A percentile compares a stretch with the other conserved stretches of the same genome.
These are phyloP conservation scores for Solanum appendiculatum DNA, from an alignment of 257 asterid genomes.

Conservation along the genomic window DNA sequence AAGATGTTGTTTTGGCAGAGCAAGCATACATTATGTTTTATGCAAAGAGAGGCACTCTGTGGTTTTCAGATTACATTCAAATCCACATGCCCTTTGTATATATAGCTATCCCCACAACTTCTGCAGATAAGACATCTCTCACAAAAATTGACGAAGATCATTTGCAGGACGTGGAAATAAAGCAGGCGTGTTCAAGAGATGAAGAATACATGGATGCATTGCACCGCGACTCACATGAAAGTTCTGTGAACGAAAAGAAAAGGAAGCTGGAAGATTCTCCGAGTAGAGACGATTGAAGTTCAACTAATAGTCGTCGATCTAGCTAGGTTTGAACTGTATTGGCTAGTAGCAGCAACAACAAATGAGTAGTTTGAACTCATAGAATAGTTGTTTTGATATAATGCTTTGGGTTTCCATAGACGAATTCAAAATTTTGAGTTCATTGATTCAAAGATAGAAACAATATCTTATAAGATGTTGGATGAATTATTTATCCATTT, in stretches of 20 bases:
- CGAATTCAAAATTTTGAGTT: background rate
- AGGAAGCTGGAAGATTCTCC: constrained; percentile 14
- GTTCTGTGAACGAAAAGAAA: constrained; percentile 33
- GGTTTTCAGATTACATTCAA: constrained; percentile 50
- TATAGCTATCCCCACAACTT: constrained; percentile 4
- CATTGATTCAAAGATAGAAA: background rate
- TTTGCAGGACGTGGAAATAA: constrained; percentile 24
- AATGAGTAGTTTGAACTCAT: background rate
- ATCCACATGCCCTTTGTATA: constrained; percentile 22
- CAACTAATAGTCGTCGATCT: background rate
- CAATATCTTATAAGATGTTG: background rate
- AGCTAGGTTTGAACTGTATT: background rate
- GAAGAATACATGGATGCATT: constrained; percentile 43
- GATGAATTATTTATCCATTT: background rate
- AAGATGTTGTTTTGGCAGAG: constrained; percentile 54
- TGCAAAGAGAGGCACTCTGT: constrained; percentile 53
- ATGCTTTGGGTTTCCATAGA: background rate
- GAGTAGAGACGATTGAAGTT: constrained; percentile 3
- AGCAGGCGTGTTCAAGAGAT: constrained; percentile 39
- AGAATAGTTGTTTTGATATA: background rate
- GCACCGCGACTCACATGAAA: constrained; percentile 16
- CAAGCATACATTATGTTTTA: constrained; percentile 77
- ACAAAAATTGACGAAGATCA: constrained; percentile 35
- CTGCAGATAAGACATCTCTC: constrained; percentile 7
- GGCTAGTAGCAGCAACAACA: background rate